Percentiles rank a stretch among this genome's conserved stretches.
Conservation (phyloP, 805 yeast genomes). For the Wickerhamomyces chaumierensis region DNA sequence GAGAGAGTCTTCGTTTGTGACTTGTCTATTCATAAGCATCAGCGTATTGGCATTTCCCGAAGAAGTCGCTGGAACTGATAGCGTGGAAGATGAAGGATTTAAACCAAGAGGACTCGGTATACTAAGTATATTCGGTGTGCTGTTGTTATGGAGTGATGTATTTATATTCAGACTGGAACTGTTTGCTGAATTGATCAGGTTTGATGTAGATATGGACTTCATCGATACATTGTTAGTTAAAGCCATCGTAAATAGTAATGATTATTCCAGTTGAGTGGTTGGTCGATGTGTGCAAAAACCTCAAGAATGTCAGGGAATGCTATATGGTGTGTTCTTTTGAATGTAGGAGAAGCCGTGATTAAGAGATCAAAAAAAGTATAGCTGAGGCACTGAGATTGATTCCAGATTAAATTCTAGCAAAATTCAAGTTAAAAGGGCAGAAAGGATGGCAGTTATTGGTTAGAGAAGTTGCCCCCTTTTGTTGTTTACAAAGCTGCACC, state of each 20-base stretch:
- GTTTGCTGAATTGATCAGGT: neutral
- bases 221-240: neutral
- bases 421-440: too few relatives aligned
- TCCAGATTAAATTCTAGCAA: too few relatives aligned
- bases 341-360: too few relatives aligned
- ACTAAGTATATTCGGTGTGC: neutral
- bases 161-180: neutral
- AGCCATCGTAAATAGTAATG: too few relatives aligned
- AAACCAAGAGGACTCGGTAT: constrained; percentile 4
- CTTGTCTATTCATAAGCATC: constrained; percentile 51
- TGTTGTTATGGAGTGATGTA: neutral
- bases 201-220: neutral
- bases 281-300: too few relatives aligned
- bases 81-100: constrained; percentile 4
- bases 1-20: constrained; percentile 53
- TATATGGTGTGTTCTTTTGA: too few relatives aligned
- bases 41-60: constrained; percentile 11
- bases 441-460: too few relatives aligned
- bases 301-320: neutral
- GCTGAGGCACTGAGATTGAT: too few relatives aligned
- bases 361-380: too few relatives aligned
- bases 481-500: neutral
- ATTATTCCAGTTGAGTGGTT: too few relatives aligned
- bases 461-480: neutral
- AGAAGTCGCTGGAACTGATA: constrained; percentile 2